These are phyloP conservation scores for Cyberlindnera subsufficiens DNA, from an alignment of 805 yeast genomes.

Conservation along the genomic window DNA sequence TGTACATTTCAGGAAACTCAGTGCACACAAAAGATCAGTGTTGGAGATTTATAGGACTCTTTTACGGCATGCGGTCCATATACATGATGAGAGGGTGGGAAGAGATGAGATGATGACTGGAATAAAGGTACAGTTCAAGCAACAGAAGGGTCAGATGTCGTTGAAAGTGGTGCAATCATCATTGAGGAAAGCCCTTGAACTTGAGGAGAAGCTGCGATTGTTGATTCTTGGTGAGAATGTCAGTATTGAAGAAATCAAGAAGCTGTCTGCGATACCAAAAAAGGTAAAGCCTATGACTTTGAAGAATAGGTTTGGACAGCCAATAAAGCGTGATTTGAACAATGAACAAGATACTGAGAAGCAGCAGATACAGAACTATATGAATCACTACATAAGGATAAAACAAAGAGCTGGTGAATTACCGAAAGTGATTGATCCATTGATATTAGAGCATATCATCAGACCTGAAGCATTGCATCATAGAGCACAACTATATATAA, in stretches of 20 bases:
- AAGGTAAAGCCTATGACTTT: not conserved
- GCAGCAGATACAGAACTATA: slow-evolving; percentile 12
- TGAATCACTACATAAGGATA: slow-evolving; percentile 9
- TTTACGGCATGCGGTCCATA: slow-evolving; percentile 21
- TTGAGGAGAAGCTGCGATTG: slow-evolving; percentile 12
- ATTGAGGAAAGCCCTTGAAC: slow-evolving; percentile 7
- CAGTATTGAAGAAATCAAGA: not conserved
- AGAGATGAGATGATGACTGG: not conserved
- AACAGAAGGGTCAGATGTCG: slow-evolving; percentile 17
- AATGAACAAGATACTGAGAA: slow-evolving; percentile 14
- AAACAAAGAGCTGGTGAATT: slow-evolving; percentile 11
- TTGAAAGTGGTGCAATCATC: slow-evolving; percentile 5
- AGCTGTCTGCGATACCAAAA: not conserved
- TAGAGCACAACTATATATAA: slow-evolving; percentile 12
- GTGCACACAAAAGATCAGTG: slow-evolving; percentile 25
- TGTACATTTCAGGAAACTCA: slow-evolving; percentile 24
- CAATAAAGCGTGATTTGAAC: slow-evolving; percentile 14
- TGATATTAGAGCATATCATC: slow-evolving; percentile 6
- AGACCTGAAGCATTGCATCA: slow-evolving; percentile 18
- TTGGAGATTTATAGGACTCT: slow-evolving; percentile 25
- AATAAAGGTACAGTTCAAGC: slow-evolving; percentile 8
- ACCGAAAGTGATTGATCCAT: slow-evolving; percentile 16
- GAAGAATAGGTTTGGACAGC: slow-evolving; percentile 10
- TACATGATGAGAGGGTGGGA: slow-evolving; percentile 2
- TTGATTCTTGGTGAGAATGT: slow-evolving; percentile 1